Evolutionary conservation across 345 rosid genomes (phyloP), one percentile per base, ranked within the genome.

Genomic region (Brassica juncea): DNA sequence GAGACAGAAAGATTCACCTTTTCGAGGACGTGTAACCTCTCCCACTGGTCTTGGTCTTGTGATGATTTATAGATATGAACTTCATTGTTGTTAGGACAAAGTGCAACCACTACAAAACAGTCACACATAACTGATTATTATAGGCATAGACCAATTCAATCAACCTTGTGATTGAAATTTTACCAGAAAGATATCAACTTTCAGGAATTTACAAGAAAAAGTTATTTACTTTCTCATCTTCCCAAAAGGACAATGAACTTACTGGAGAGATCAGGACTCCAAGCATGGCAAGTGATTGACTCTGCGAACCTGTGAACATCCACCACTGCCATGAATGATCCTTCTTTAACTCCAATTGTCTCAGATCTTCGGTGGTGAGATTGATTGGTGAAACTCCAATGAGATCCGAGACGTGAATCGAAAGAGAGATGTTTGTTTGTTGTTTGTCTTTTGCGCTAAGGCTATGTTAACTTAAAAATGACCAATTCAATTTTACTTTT

Each of bases 211-310:
- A 44, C n/a, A 10, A 35, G 8, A 6, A 39, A 39, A 9, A 9
- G 10, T 3, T 27, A 2, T 4, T 39, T 39, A 0, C 14, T 47
- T 47, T 77, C 44, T 19, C 71, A 63, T 54, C 31, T 72, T 54
- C 74, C 64, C 30, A 44, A 2, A 66, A 19, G 21, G 21, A 19
- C 21, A 19, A 19, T 19, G 21, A 44, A 39, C 58, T 69, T 82
- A 95, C 99, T 88, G 4, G 98, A 88, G 81, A 73, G 89, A 87
- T 93, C 97, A 66, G 97, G 93, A 85, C 94, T 91, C 98, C 98
- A 95, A 65, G 99, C 92, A 80, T 95, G 99, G 84, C 97, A 93
- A 77, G 96, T 91, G 83, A 95, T 88, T 87, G 89, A 90, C 72
- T 86, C 89, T 15, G 98, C 92, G 57, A 93, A 86, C 76, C 90